A percentile compares a stretch with the other conserved stretches of the same genome.
Conservation (phyloP, 2,329 filamentous ascomycete species). For the Microdochium paspali region DNA sequence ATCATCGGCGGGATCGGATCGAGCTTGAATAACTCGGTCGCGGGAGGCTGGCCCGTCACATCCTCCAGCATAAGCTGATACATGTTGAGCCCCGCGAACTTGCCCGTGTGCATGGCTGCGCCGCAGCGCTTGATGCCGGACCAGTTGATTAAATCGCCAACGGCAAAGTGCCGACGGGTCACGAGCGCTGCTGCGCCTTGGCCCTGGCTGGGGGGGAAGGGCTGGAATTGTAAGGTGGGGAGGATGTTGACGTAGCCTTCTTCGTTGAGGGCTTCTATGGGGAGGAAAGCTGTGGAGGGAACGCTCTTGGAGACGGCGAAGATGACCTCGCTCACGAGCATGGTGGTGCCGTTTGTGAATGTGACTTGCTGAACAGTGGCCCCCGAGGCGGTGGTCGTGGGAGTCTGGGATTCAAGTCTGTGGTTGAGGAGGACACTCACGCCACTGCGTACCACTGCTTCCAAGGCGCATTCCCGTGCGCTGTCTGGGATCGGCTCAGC, state of each 20-base stretch:
- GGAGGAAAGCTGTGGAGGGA: conserved; percentile 56
- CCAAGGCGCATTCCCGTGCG: conserved; percentile 52
- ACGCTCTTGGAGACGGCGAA: conserved; percentile 57
- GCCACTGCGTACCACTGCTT: conserved; percentile 49
- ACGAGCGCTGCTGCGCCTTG: conserved; percentile 39
- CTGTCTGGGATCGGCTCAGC: conserved; percentile 63
- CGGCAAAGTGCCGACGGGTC: conserved; percentile 52
- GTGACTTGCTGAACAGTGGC: conserved; percentile 35
- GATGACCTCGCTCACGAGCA: conserved; percentile 56
- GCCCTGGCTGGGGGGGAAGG: conserved; percentile 4
- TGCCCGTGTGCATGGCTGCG: conserved; percentile 65
- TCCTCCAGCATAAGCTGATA: conserved; percentile 49
- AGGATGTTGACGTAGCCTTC: conserved; percentile 58
- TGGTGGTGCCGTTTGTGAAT: conserved; percentile 49
- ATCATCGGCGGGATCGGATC: conserved; percentile 55
- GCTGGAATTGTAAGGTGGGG: conserved; percentile 36
- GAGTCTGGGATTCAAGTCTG: conserved; percentile 40
- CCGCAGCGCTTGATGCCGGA: conserved; percentile 74
- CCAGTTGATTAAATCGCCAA: conserved; percentile 63
- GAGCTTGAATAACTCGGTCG: conserved; percentile 38
- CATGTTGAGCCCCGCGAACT: conserved; percentile 56
- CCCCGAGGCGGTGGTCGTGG: conserved; percentile 33
- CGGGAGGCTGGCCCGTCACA: conserved; percentile 20
- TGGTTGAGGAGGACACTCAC: conserved; percentile 57
- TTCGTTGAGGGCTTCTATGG: conserved; percentile 44